Evolutionary conservation across 768 basidiomycete genomes (phyloP).

Genomic region (Rhodotorula graminis): DNA sequence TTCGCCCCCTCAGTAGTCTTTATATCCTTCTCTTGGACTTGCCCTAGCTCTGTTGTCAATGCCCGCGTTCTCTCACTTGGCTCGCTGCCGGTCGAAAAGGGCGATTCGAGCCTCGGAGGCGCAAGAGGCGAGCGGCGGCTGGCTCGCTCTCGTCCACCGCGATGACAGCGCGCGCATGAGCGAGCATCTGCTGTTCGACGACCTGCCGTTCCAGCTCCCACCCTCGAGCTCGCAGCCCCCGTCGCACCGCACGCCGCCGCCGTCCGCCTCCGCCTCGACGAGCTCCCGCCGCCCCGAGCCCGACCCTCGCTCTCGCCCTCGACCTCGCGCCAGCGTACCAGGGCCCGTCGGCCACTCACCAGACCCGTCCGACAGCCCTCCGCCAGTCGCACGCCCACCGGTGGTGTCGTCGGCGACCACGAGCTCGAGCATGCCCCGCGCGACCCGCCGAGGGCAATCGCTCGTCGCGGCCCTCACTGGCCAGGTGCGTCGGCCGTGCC

Average conservation of each 20-base stretch:
- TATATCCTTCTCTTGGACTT: too few relatives aligned
- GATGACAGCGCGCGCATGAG: background rate
- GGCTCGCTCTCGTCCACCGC: background rate
- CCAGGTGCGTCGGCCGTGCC: background rate
- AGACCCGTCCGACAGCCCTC: too few relatives aligned
- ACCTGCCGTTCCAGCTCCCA: constrained; percentile 6
- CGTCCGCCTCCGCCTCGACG: background rate
- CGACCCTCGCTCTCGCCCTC: background rate
- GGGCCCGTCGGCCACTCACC: too few relatives aligned
- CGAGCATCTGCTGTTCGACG: background rate
- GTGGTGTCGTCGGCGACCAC: too few relatives aligned
- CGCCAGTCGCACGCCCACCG: too few relatives aligned
- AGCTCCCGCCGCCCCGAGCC: background rate
- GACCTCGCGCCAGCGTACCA: background rate
- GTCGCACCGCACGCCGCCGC: background rate
- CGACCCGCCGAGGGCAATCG: background rate
- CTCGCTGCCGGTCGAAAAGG: too few relatives aligned
- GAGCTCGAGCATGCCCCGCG: background rate
- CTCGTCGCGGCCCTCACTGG: background rate
- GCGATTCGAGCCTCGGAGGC: too few relatives aligned
- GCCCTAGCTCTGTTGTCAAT: too few relatives aligned
- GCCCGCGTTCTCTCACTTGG: too few relatives aligned
- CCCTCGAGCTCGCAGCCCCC: background rate
- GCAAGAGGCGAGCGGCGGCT: background rate
- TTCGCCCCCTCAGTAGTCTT: too few relatives aligned